Percentiles rank a stretch among this genome's conserved stretches.
phyloP scores from a whole-genome alignment of 116 monocot species.

The Dioscorea cayenensis region DNA sequence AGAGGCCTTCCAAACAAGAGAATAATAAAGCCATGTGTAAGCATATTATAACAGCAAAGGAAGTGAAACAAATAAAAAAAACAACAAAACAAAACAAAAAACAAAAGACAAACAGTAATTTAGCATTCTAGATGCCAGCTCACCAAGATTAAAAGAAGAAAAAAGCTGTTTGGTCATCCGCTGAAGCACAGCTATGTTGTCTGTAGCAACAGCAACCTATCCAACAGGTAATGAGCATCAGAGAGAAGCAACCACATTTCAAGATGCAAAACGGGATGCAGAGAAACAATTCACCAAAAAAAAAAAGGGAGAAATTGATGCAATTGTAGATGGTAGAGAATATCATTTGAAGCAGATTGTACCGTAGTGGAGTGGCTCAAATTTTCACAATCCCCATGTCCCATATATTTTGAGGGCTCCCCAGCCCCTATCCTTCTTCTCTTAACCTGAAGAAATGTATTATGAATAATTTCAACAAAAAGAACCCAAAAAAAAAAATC shows the following conservation, averaged over 20 bases:
- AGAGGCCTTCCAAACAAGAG: no score
- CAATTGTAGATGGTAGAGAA: no score
- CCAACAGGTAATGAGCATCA: not conserved
- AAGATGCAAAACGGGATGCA: no score
- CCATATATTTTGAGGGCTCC: slow-evolving; percentile 89
- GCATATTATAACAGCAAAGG: no score
- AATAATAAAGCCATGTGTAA: no score
- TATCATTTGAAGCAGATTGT: not conserved
- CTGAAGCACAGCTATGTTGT: slow-evolving; percentile 34
- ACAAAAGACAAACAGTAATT: no score
- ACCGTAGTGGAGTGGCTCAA: slow-evolving; percentile 80
- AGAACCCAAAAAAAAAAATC: no score
- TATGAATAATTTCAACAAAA: no score
- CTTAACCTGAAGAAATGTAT: slow-evolving; percentile 46
- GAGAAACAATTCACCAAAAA: no score
- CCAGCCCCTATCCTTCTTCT: slow-evolving; percentile 72
- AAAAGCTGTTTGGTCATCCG: slow-evolving; percentile 75
- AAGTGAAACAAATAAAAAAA: no score
- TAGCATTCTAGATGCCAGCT: not conserved
- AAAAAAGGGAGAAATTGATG: no score
- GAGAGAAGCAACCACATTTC: not conserved
- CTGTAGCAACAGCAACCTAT: slow-evolving; percentile 70
- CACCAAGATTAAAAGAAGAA: slow-evolving; percentile 59
- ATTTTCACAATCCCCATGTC: slow-evolving; percentile 92
- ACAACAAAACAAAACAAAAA: no score